Base-by-base conservation (phyloP, 352 stramenopile genomes). In the Globisporangium irregulare region DNA sequence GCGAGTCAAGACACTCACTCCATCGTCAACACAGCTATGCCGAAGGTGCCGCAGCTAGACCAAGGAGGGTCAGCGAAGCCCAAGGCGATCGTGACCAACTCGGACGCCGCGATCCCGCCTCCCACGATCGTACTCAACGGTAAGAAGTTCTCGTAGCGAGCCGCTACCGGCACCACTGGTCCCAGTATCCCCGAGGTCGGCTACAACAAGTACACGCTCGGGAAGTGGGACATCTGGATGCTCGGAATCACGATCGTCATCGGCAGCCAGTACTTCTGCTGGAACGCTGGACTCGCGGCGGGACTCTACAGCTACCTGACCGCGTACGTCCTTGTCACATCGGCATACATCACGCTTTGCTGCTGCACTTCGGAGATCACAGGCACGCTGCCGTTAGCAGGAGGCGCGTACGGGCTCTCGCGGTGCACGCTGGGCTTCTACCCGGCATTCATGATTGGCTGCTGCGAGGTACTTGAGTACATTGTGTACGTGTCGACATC, bases 181-280 rank as follows among this genome's bases (percentile, higher is more conserved):
- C 22, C 62, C 15, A 38, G n/a, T 4, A 24, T 54, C 25, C 36
- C 38, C 1, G 38, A 38, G 6, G 5, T 18, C 32, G 54, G 75
- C 62, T 20, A 24, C 14, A 36, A 14, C 20, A 41, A 8, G 5
- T 64, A 55, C 59, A 7, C 46, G 6, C 59, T 22, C 3, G 20
- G 4, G 7, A 64, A 62, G n/a, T 97, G 87, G 65, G 75, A 82
- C 63, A 70, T 82, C 68, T 80, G 62, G 67, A 69, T 69, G 18
- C 59, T 80, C n/a, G 75, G 75, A 1, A 74, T 82, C 41, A 62
- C 61, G 18, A 80, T 80, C 53, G 73, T 66, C 22, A 72, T 82
- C 14, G 73, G 71, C 36, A 71, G 73, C 0, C 75, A 82, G 64
- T 78, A 76, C 68, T 77, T 80, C 24, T 65, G 64, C 61, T 82